Base-by-base conservation (phyloP, 2,329 filamentous ascomycete genomes). In the Colletotrichum chrysophilum region DNA sequence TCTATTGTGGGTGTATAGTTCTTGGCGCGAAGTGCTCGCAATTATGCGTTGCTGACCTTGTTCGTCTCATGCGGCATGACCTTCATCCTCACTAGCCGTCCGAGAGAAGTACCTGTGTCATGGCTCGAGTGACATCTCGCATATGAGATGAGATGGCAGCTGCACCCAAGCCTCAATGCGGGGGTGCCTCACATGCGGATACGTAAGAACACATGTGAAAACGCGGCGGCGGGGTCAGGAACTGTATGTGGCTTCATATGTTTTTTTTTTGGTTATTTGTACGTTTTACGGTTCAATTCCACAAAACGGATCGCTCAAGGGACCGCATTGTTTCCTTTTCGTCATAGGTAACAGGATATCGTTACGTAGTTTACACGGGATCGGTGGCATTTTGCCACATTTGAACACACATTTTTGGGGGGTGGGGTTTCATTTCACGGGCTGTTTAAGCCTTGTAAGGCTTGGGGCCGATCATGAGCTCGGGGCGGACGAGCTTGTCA, bases 381-480 rank as follows among this genome's bases (percentile, higher is more conserved):
- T 65, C 36, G 14, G 48, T 38, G 26, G n/a, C 13, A 16, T 32
- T 30, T 26, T 60, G 64, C 64, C 43, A 70, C 60, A 58, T 58
- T 30, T 21, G 36, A 58, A 34, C 43, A 73, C 43, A 73, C 16
- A 4, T 67, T 74, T 55, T 55, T 3, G 38, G 12, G 36, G 38
- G 5, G 7, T 48, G 43, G 38, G 48, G 4, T 18, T 43, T 64
- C 61, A 24, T n/a, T 8, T 18, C 16, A 13, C 21, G 48, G 18
- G 18, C 18, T 10, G 65, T 68, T 80, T 87, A 89, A 55, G 80
- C 82, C 86, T 91, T 90, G 87, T 91, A 91, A 66, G 88, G 84
- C 85, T 92, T 93, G 65, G 96, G 96, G 76, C 93, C 93, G 82
- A 99, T 90, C 96, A 99, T 99, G 83, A 98, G 91, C 89, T 98